A percentile compares a stretch with the other conserved stretches of the same genome.
phyloP scores from a whole-genome alignment of 371 early-diverging fungal genomes.

The Syncephalastrum contaminatum region DNA sequence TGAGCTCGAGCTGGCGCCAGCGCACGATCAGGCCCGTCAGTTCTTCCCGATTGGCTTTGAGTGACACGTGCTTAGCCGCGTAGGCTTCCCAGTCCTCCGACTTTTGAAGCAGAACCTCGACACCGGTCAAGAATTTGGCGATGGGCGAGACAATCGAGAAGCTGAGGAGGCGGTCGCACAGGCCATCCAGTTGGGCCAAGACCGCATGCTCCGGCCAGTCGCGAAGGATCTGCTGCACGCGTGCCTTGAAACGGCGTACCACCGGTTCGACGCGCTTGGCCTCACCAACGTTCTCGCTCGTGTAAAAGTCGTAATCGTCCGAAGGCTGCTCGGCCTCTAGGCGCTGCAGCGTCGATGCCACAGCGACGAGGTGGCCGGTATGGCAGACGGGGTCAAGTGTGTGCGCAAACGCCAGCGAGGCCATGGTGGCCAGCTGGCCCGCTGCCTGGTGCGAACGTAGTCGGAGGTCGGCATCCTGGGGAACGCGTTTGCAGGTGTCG shows the following conservation, averaged over 20 bases:
- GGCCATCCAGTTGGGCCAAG: slow-evolving; percentile 67
- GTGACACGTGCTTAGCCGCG: slow-evolving; percentile 81
- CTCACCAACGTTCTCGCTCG: slow-evolving; percentile 76
- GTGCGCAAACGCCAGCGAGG: slow-evolving; percentile 27
- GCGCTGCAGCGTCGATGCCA: slow-evolving; percentile 30
- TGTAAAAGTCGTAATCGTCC: slow-evolving; percentile 86
- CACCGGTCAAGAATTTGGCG: slow-evolving; percentile 86
- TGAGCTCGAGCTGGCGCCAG: slow-evolving; percentile 93
- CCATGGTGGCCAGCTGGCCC: slow-evolving; percentile 36
- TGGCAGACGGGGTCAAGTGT: slow-evolving; percentile 26
- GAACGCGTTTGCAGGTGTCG: slow-evolving; percentile 15
- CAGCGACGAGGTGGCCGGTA: slow-evolving; percentile 37
- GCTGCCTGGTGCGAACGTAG: slow-evolving; percentile 37
- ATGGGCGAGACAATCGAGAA: slow-evolving; percentile 85
- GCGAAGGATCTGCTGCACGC: slow-evolving; percentile 43
- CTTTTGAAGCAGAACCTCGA: slow-evolving; percentile 84
- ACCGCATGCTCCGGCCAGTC: slow-evolving; percentile 94
- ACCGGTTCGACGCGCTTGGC: slow-evolving; percentile 67
- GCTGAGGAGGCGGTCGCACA: slow-evolving; percentile 69
- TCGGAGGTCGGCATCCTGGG: slow-evolving; percentile 24
- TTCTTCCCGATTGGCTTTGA: slow-evolving; percentile 73
- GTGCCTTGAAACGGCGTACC: slow-evolving; percentile 61
- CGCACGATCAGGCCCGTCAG: slow-evolving; percentile 74
- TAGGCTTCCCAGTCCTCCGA: slow-evolving; percentile 95
- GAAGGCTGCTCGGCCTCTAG: slow-evolving; percentile 39